Evolutionary conservation across 2,329 filamentous ascomycete genomes (phyloP).

Genomic region (Stagonosporopsis tanaceti): DNA sequence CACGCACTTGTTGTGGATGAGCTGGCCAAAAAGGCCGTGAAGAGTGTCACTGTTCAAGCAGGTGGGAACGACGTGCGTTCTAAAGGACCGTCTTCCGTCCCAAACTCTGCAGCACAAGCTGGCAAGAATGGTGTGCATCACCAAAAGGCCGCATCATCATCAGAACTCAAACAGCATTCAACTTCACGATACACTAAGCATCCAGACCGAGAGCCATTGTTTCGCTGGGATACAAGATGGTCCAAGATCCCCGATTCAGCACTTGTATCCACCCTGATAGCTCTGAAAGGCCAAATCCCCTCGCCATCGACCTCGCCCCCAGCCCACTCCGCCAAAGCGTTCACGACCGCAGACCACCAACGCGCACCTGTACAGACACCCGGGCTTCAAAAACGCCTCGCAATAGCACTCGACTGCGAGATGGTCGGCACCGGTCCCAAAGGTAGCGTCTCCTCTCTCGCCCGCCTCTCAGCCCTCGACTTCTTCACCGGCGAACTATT

Average conservation of each 20-base stretch:
- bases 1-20: neutral
- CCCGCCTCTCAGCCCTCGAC: constrained; percentile 55
- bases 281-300: neutral
- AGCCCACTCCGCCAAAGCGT: neutral
- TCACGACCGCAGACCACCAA: neutral
- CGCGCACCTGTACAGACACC: neutral
- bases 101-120: neutral
- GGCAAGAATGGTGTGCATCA: neutral
- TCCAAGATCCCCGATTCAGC: neutral
- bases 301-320: neutral
- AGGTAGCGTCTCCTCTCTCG: constrained; percentile 34
- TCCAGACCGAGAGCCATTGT: neutral
- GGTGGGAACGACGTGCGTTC: neutral
- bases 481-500: constrained; percentile 58
- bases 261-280: neutral
- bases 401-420: constrained; percentile 16
- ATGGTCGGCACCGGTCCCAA: constrained; percentile 11
- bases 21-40: neutral
- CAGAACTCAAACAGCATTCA: neutral
- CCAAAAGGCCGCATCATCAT: neutral
- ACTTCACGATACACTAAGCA: neutral
- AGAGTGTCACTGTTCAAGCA: neutral
- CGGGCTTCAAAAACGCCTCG: neutral
- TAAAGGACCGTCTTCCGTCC: neutral
- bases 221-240: constrained; percentile 3